Conservation (phyloP, 2,329 filamentous ascomycete genomes). For the Blastomyces emzantsi region DNA sequence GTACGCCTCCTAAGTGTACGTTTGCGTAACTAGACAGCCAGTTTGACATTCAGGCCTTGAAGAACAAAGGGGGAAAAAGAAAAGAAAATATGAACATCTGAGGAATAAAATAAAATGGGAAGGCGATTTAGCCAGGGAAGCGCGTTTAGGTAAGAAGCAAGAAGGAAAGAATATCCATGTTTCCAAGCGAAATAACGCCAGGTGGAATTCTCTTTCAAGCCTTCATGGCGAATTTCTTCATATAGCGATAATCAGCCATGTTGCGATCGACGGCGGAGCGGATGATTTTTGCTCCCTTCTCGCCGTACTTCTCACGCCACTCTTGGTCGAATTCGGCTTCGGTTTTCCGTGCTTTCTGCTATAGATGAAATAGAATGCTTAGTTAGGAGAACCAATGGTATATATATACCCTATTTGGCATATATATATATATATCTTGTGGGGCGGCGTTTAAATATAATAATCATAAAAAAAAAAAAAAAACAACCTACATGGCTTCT, state of each 20-base stretch:
- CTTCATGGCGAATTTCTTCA: constrained; percentile 57
- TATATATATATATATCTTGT: too few species aligned
- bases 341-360: constrained; percentile 30
- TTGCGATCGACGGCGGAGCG: constrained; percentile 50
- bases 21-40: not conserved
- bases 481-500: constrained; percentile 34
- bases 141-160: not conserved
- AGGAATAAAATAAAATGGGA: not conserved
- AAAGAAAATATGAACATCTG: not conserved
- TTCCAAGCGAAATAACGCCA: not conserved
- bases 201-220: constrained; percentile 21
- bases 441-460: too few species aligned
- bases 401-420: too few species aligned
- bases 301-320: constrained; percentile 54
- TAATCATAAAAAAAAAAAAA: too few species aligned
- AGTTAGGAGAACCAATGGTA: not conserved
- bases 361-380: constrained; percentile 4
- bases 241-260: constrained; percentile 53
- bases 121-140: not conserved
- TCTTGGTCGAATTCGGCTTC: constrained; percentile 51
- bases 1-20: too few species aligned
- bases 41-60: not conserved
- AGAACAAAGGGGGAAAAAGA: not conserved
- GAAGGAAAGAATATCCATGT: not conserved
- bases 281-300: constrained; percentile 51